Base-by-base conservation (phyloP, 371 early-diverging fungal species). In the Blastocladiella emersonii region DNA sequence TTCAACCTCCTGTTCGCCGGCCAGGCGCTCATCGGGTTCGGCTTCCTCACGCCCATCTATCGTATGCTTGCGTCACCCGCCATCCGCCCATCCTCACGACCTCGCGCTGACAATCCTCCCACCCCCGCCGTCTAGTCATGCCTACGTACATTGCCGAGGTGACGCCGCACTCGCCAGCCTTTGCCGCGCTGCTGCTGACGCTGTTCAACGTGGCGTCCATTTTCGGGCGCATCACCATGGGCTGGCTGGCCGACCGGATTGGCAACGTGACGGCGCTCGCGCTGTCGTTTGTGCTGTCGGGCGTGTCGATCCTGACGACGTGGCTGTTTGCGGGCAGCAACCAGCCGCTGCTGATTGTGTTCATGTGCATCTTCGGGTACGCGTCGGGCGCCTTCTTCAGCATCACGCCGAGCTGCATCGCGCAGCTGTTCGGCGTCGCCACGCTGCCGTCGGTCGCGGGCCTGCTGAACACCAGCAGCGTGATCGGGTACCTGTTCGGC, bases 361-460 rank as follows among this genome's bases (percentile, higher is more conserved):
- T 73, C 66, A 71, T 70, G 32, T 65, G 76, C 27, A 57, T 79
- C 2, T 82, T 75, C 34, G 83, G 82, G 3, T 71, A 77, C 62
- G 80, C 78, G 61, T 78, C 79, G 27, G 80, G 82, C 6, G 80
- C 80, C 6, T 82, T 78, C 61, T 70, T 85, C 56, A 71, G 76
- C 3, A 70, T 79, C 66, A 70, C 78, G 0, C 77, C 83, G 25
- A 76, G 79, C 12, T 67, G 79, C 43, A 72, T 77, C 15, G 80
- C 77, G 49, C 64, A 73, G 37, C 72, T 80, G 32, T 80, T 81
- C 25, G 80, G 81, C 10, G 61, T 77, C 57, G 76, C 73, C 7
- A 67, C 76, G 41, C 67, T 85, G 57, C 81, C 80, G 32, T 65
- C 80, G 0, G 74, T 77, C 37, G 72, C 78, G 59, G 83, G 83